Evolutionary conservation across 169 alveolate genomes (phyloP).

Genomic region (Plasmodium vinckei): DNA sequence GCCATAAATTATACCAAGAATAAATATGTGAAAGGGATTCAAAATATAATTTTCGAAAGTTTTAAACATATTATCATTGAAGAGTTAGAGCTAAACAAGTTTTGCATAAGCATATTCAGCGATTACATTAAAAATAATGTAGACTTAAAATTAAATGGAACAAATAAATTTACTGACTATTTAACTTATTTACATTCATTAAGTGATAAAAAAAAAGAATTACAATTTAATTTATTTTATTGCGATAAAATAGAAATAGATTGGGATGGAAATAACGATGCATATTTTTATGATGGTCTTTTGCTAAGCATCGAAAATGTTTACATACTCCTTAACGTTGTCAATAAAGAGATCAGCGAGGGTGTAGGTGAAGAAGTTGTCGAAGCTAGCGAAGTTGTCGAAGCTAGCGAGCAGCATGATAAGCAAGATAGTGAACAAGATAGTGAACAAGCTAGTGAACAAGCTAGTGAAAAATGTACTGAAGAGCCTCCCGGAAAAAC

Average conservation of each 20-base stretch:
- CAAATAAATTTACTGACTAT: slow-evolving; percentile 1
- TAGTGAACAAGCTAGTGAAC: background rate
- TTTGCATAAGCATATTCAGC: background rate
- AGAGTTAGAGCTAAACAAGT: slow-evolving; percentile 16
- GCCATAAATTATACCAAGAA: background rate
- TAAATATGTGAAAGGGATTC: slow-evolving; percentile 25
- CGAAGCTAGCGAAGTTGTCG: no score
- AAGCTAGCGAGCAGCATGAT: background rate
- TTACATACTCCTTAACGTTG: background rate
- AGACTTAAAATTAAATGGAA: background rate
- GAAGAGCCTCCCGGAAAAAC: no score
- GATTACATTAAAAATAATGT: background rate
- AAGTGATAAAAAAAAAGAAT: slow-evolving; percentile 1
- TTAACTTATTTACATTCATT: slow-evolving; percentile 11
- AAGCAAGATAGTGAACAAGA: background rate
- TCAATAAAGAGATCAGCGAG: no score
- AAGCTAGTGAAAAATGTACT: no score
- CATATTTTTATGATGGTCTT: slow-evolving; percentile 12
- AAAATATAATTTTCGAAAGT: slow-evolving; percentile 12
- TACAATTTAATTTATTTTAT: slow-evolving; percentile 7
- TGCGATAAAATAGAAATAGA: slow-evolving; percentile 11
- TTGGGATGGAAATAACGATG: background rate
- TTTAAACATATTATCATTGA: slow-evolving; percentile 22
- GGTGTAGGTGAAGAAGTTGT: no score
- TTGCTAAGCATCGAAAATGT: slow-evolving; percentile 29